Percentiles rank a stretch among this genome's conserved stretches.
phyloP scores from a whole-genome alignment of 768 basidiomycete species.

The Arthromyces matolae region DNA sequence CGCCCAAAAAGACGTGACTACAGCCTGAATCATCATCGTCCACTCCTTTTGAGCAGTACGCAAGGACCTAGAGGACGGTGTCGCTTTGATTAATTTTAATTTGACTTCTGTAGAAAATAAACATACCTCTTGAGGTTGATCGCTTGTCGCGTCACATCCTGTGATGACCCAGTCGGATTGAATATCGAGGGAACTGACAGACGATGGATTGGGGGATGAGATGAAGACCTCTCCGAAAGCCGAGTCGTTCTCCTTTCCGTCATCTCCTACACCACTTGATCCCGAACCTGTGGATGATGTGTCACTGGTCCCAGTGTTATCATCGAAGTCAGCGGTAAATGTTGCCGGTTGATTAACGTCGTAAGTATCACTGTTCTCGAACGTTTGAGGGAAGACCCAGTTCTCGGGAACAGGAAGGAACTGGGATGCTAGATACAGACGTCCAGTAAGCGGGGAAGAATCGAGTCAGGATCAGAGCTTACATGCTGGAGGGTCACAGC shows the following conservation, averaged over 20 bases:
- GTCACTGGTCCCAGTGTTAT: background rate
- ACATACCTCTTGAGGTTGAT: background rate
- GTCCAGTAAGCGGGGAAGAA: too few species aligned
- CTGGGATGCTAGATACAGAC: background rate
- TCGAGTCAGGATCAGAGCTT: background rate
- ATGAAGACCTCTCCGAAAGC: slow-evolving; percentile 3
- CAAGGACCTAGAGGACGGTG: background rate
- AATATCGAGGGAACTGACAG: background rate
- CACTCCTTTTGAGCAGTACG: background rate
- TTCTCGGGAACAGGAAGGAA: background rate
- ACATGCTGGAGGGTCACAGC: background rate
- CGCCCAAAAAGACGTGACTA: slow-evolving; percentile 1
- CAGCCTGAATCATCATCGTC: slow-evolving; percentile 1
- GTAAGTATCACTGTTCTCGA: background rate
- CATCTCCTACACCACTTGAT: background rate
- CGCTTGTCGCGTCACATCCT: background rate
- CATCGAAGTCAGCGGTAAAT: slow-evolving; percentile 1
- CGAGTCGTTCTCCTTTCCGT: background rate
- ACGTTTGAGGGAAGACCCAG: background rate
- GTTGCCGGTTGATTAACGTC: background rate
- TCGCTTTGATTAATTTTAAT: background rate
- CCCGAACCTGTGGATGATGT: background rate
- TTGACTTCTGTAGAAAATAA: background rate
- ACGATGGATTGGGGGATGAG: background rate
- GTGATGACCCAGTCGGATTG: slow-evolving; percentile 1